Percentiles rank a stretch among this genome's conserved stretches.
These are phyloP conservation scores for Tetradesmus lagerheimii DNA, from an alignment of 139 green algal species.

Conservation along the genomic window DNA sequence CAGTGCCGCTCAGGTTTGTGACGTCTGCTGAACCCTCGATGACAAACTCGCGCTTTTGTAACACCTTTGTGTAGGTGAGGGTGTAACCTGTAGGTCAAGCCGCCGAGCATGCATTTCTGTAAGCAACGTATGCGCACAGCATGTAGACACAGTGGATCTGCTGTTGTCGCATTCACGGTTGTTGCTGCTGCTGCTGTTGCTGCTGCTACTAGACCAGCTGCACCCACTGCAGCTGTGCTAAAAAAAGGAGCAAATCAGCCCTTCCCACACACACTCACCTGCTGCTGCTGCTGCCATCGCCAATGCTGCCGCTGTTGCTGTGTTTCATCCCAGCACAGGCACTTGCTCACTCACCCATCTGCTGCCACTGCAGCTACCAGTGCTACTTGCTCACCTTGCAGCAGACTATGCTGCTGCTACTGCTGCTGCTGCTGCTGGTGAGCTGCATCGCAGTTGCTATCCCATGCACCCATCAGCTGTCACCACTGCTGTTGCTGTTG, in stretches of 20 bases:
- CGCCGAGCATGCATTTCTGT: too few species aligned
- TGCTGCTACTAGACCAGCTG: background rate
- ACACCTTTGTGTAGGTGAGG: background rate
- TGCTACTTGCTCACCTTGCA: too few species aligned
- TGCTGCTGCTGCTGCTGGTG: background rate
- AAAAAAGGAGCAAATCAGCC: too few species aligned
- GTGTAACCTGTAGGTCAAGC: constrained; percentile 39
- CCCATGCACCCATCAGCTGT: too few species aligned
- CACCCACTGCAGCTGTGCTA: background rate
- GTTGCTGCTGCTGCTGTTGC: background rate
- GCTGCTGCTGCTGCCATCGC: background rate
- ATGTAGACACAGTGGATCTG: too few species aligned
- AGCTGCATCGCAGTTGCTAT: too few species aligned
- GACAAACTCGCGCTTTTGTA: background rate
- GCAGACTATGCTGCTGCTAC: background rate
- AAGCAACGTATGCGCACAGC: too few species aligned
- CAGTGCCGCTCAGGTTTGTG: constrained; percentile 10
- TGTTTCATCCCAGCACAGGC: background rate
- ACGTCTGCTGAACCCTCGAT: constrained; percentile 5
- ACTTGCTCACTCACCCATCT: background rate
- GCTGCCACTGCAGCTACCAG: background rate
- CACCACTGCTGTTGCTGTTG: too few species aligned
- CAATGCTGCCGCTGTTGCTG: too few species aligned
- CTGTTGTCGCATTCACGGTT: too few species aligned
- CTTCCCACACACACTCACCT: background rate